phyloP scores from a whole-genome alignment of 257 asterid species.

The Verbena officinalis region DNA sequence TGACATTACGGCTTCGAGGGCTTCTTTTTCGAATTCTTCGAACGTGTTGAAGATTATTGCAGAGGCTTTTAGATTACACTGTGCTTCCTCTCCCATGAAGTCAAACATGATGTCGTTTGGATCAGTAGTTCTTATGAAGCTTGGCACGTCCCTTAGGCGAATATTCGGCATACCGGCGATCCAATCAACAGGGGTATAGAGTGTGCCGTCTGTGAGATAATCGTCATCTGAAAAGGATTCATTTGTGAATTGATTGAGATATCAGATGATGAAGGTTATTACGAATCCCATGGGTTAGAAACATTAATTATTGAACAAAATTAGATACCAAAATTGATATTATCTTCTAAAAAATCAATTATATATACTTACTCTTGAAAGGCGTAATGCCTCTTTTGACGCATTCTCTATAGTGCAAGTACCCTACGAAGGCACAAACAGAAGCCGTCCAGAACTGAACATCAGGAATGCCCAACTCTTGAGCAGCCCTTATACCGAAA shows the following conservation, averaged over 20 bases:
- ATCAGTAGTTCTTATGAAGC: conserved; percentile 52
- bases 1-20: conserved; percentile 35
- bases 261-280: too few species aligned
- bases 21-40: conserved; percentile 44
- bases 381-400: conserved; percentile 45
- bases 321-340: too few species aligned
- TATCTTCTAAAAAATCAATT: too few species aligned
- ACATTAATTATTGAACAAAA: too few species aligned
- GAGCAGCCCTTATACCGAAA: conserved; percentile 48
- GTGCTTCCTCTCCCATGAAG: conserved; percentile 52
- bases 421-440: conserved; percentile 46
- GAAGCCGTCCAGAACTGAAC: conserved; percentile 64
- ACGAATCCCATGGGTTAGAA: too few species aligned
- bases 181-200: conserved; percentile 51
- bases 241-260: not conserved
- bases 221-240: conserved; percentile 46
- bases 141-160: conserved; percentile 53
- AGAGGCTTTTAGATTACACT: conserved; percentile 39
- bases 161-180: conserved; percentile 47
- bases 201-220: conserved; percentile 56
- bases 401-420: conserved; percentile 42
- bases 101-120: conserved; percentile 63
- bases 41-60: conserved; percentile 61
- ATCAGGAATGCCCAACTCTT: conserved; percentile 48
- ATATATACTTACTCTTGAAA: conserved; percentile 43